Percentiles rank a stretch among this genome's conserved stretches.
Evolutionary conservation across 2,329 filamentous ascomycete species (phyloP).

Genomic region (Thyridium curvatum): DNA sequence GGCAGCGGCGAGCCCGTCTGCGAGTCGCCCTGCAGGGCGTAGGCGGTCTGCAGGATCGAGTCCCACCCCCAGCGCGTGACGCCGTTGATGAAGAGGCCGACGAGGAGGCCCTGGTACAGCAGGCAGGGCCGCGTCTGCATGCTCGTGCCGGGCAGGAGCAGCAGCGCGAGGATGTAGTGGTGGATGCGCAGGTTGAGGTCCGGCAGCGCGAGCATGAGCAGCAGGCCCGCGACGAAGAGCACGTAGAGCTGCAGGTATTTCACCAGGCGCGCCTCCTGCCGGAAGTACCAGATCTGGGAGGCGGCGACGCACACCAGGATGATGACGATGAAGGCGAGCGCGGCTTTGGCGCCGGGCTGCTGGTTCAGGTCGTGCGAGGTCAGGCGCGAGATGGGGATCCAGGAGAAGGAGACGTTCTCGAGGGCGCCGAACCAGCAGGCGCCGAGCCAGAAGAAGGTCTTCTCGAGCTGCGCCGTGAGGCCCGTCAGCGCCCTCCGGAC

Average conservation of each 20-base stretch:
- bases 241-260: conserved; percentile 73
- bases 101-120: conserved; percentile 80
- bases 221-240: conserved; percentile 58
- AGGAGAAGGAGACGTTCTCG: conserved; percentile 91
- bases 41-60: conserved; percentile 76
- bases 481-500: conserved; percentile 64
- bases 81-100: conserved; percentile 92
- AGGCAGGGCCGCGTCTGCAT: conserved; percentile 82
- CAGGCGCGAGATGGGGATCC: conserved; percentile 89
- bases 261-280: conserved; percentile 74
- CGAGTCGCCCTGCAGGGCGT: conserved; percentile 62
- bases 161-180: conserved; percentile 85
- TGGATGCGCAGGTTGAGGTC: conserved; percentile 81
- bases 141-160: conserved; percentile 81
- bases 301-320: conserved; percentile 61
- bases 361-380: conserved; percentile 82
- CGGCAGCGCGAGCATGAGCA: conserved; percentile 67
- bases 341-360: conserved; percentile 82
- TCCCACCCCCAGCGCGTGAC: conserved; percentile 93
- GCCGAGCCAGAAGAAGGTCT: conserved; percentile 84
- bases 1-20: conserved; percentile 58
- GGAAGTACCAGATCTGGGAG: conserved; percentile 79
- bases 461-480: conserved; percentile 79
- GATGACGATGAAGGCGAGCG: conserved; percentile 71
- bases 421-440: conserved; percentile 85